A percentile compares a stretch with the other conserved stretches of the same genome.
These are phyloP conservation scores for Xanthoceras sorbifolium DNA, from an alignment of 345 rosid genomes.

Conservation along the genomic window DNA sequence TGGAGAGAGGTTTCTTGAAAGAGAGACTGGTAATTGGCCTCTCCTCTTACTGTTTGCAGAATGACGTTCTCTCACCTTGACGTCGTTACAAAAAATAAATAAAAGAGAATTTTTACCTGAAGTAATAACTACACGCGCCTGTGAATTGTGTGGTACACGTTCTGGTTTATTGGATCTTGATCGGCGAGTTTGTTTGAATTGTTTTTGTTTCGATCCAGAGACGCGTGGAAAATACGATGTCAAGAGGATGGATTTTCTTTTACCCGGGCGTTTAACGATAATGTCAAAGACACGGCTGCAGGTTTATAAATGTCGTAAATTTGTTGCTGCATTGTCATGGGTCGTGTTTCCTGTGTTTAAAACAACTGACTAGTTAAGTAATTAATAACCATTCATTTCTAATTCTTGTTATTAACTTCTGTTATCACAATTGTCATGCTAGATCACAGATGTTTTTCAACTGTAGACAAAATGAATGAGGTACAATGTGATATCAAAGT, in stretches of 20 bases:
- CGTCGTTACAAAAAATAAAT: background rate
- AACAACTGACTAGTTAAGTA: background rate
- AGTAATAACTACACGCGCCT: slow-evolving; percentile 12
- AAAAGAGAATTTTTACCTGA: background rate
- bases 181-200: background rate
- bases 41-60: slow-evolving; percentile 9
- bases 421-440: no score
- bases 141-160: background rate
- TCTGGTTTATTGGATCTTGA: background rate
- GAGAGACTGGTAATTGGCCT: slow-evolving; percentile 16
- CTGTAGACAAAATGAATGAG: no score
- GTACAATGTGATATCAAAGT: no score
- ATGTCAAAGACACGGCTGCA: background rate
- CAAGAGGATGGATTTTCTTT: background rate
- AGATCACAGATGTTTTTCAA: no score
- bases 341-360: background rate
- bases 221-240: slow-evolving; percentile 5
- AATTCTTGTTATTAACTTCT: background rate
- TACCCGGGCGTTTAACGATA: background rate
- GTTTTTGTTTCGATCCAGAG: background rate
- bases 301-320: background rate
- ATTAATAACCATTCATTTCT: background rate
- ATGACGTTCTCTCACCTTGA: slow-evolving; percentile 15
- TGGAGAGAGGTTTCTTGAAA: slow-evolving; percentile 12
- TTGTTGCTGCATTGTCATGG: background rate